Evolutionary conservation across 257 asterid genomes (phyloP), one percentile per base, ranked within the genome.

Genomic region (Ballota nigra): DNA sequence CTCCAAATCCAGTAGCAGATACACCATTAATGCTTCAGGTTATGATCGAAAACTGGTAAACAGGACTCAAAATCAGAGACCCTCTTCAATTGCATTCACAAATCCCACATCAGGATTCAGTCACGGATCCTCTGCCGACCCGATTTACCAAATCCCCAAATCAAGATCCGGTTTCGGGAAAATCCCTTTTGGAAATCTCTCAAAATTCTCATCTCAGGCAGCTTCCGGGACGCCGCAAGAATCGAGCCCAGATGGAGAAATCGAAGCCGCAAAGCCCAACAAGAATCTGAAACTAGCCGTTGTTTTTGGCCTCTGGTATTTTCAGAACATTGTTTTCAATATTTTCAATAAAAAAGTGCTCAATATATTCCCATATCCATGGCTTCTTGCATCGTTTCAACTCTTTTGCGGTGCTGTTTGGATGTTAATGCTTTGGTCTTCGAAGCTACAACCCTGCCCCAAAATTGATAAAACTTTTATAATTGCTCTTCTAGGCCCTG

Each of bases 321-420:
- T 93, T 10, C 97, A 90, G 66, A 93, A 93, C 73, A 93, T 93
- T 22, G 87, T 93, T 23, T 93, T 93, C 83, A 93, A 93, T 66
- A 91, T 93, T 16, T 93, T 77, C 66, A 93, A 93, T 56, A 93
- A 93, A 75, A 93, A 89, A 79, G 97, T 75, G 31, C 79, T 93
- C 72, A 93, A 90, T 41, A 67, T 93, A 23, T 93, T 93, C 71
- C 92, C 97, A 9, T 93, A 83, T 52, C 98, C 98, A 18, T 91
- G 98, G 98, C 85, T 93, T 69, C 95, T 93, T 34, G 98, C 98
- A 20, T 83, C 97, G 1, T 93, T 93, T 69, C 98, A 93, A 86
- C 85, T 93, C 0, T 78, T 93, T 4, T 76, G 85, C 59, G 98
- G 98, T 26, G 85, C 97, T 74, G 68, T 93, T 66, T 93, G 97